These are phyloP conservation scores for Lachancea nothofagi DNA, from an alignment of 805 yeast genomes.

Conservation along the genomic window DNA sequence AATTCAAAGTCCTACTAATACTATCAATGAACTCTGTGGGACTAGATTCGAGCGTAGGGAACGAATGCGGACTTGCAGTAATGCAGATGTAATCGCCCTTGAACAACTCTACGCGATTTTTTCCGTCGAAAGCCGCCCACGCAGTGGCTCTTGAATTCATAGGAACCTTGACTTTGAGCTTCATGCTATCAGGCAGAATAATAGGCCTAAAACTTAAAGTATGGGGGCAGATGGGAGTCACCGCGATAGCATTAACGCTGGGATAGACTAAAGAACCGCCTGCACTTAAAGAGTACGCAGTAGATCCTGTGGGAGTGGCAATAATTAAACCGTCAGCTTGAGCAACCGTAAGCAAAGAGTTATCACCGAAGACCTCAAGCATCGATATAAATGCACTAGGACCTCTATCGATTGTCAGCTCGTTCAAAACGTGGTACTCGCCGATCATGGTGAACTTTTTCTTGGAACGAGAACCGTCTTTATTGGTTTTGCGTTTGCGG, in stretches of 20 bases:
- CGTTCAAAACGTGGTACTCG: conserved; percentile 76
- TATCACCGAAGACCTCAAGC: conserved; percentile 86
- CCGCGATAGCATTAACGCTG: conserved; percentile 83
- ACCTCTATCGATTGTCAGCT: conserved; percentile 86
- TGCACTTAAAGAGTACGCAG: conserved; percentile 91
- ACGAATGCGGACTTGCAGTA: conserved; percentile 83
- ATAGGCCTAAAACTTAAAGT: conserved; percentile 90
- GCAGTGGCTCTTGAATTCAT: conserved; percentile 80
- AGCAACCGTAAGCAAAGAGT: conserved; percentile 75
- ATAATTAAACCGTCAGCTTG: conserved; percentile 92
- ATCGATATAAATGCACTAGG: conserved; percentile 89
- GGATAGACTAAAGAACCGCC: conserved; percentile 96
- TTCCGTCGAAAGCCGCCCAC: conserved; percentile 96
- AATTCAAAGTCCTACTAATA: conserved; percentile 78
- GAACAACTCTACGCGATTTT: conserved; percentile 71
- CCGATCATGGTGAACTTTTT: conserved; percentile 41
- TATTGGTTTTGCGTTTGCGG: conserved; percentile 35
- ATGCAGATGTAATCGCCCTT: conserved; percentile 84
- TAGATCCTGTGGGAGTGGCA: conserved; percentile 94
- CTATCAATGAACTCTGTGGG: conserved; percentile 76
- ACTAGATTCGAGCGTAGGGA: conserved; percentile 82
- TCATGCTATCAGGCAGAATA: conserved; percentile 89
- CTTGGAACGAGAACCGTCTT: conserved; percentile 36
- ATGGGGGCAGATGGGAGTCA: conserved; percentile 96
- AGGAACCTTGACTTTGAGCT: conserved; percentile 76